Base-by-base conservation (phyloP, 2,329 filamentous ascomycete genomes). In the Lachnum nothofagi region DNA sequence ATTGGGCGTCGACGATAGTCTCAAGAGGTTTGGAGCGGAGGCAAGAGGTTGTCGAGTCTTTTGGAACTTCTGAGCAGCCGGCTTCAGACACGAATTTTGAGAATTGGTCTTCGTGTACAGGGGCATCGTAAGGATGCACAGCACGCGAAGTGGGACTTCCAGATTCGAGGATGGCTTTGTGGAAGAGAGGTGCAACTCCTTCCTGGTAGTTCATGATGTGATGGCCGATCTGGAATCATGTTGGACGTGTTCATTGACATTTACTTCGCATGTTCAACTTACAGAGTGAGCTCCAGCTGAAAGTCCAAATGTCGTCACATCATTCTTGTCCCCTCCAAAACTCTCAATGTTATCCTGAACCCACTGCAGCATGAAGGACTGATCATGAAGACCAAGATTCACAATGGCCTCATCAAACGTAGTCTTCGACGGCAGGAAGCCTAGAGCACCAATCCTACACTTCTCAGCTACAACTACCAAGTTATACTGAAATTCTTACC, bases 141-240 rank as follows among this genome's bases (percentile, higher is more conserved):
- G 77, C 74, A 14, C 78, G 74, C 7, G 77, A 75, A 0, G 73
- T 75, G 14, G 77, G 63, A 0, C 72, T 73, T 17, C 78, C 77
- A 4, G 76, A 80, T 54, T 80, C 77, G 22, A 80, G 66, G 43
- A 81, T 77, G 10, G 73, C 74, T 53, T 73, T 74, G 55, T 69
- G 66, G 56, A 80, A 77, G 51, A 72, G 70, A 20, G 69, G 47
- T 37, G 53, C 16, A 2, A 51, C 16, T 16, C 67, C 63, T 39
- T 71, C 65, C 31, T 68, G 58, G 54, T 73, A 69, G 42, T 60
- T 60, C 59, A 85, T 77, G n/a, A 86, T 67, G 57, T 85, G 82
- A 60, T 87, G 83, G 4, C 82, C 83, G 57, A 85, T 77, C 76
- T 82, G 12, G n/a, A 12, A n/a, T n/a, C n/a, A n/a, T n/a, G n/a